Base-by-base conservation (phyloP, 306 rosid species). In the Rosa rugosa region DNA sequence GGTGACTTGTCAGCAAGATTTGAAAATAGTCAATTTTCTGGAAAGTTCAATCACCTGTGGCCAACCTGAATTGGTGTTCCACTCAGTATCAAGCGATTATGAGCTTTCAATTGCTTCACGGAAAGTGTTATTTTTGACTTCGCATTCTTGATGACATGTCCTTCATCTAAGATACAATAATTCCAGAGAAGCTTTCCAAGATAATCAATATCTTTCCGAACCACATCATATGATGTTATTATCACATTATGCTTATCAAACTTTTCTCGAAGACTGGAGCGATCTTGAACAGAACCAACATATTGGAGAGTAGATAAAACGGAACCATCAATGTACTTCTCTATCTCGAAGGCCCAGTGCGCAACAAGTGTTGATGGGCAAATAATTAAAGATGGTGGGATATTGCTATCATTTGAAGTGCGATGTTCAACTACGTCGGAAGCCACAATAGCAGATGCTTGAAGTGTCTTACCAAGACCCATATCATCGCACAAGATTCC, bases 401-500 rank as follows among this genome's bases (percentile, higher is more conserved):
- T 86, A 76, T 77, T 92, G 64, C 78, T 79, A 63, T 80, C 84
- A 73, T 74, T 80, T 70, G 46, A 40, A 81, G 87, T 50, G 20
- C 67, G 90, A 78, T 59, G 86, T 89, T 95, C 99, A 69, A 88
- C 94, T 56, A 91, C 85, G 78, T 90, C 95, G 65, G 96, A 95
- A 69, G 99, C 98, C 88, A 95, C 91, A 76, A 95, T 95, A 54
- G 99, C 93, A 9, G 97, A 92, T 79, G 99, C 96, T 81, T 95
- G 99, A 80, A 95, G 96, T 79, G 99, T 95, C 91, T 95, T 95
- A 71, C 99, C 99, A 71, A 95, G 99, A 54, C 99, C 99, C 99
- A 95, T 95, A 85, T 95, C 99, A 81, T 95, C 99, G 84, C 99
- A 95, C 81, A 95, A 88, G 83, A 95, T 95, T 83, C 99, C 99